A percentile compares a stretch with the other conserved stretches of the same genome.
phyloP scores from a whole-genome alignment of 768 basidiomycete species.

The Mrakia frigida region DNA sequence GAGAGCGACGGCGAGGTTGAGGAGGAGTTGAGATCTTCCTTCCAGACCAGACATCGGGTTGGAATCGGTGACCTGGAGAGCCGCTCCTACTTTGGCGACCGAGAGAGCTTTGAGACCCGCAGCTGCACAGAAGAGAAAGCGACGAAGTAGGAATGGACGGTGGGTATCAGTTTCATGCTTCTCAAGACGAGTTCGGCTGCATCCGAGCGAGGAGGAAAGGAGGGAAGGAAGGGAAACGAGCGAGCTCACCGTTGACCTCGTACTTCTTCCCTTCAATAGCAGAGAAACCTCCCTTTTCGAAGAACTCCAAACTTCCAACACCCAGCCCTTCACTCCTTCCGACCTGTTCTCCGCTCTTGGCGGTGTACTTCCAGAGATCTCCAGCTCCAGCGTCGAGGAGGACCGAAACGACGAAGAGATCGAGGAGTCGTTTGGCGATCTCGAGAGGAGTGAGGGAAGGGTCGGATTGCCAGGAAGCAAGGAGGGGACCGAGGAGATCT shows the following conservation, averaged over 20 bases:
- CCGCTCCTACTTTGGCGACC: conserved; percentile 54
- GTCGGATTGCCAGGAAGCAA: conserved; percentile 1
- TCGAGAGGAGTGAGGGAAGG: conserved; percentile 42
- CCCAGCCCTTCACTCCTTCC: conserved; percentile 66
- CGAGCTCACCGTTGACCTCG: conserved; percentile 68
- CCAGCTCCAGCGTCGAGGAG: conserved; percentile 94
- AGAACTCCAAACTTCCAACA: conserved; percentile 88
- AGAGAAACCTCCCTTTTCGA: conserved; percentile 74
- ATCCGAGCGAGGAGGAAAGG: neutral
- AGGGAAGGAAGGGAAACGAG: too few relatives aligned
- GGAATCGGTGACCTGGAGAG: conserved; percentile 66
- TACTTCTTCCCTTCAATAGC: conserved; percentile 57
- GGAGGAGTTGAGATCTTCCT: conserved; percentile 72
- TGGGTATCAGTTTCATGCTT: neutral
- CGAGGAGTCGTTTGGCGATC: conserved; percentile 67
- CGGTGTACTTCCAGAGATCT: conserved; percentile 68
- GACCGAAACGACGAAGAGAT: conserved; percentile 85
- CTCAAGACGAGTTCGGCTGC: neutral
- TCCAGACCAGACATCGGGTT: conserved; percentile 90
- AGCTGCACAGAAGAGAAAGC: conserved; percentile 52
- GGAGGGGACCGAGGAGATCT: conserved; percentile 33
- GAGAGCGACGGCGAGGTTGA: conserved; percentile 68
- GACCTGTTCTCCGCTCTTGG: conserved; percentile 53
- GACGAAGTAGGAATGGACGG: neutral
- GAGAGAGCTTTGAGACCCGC: conserved; percentile 64